Base-by-base conservation (phyloP, 352 stramenopile species). In the Phytophthora multivora region DNA sequence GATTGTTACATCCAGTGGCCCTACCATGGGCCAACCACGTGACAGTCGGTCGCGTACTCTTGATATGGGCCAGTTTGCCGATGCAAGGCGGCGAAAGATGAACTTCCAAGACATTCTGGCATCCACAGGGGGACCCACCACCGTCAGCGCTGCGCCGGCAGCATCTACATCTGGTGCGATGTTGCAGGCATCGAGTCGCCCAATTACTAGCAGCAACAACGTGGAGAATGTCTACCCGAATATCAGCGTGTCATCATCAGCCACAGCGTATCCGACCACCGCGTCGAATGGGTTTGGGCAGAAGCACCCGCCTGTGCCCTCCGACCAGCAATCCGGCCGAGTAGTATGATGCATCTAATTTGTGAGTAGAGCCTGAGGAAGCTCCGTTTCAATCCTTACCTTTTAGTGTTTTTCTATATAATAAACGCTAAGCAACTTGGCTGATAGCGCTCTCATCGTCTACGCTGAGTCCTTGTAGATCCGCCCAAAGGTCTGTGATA, bases 101-200 rank as follows among this genome's bases (percentile, higher is more conserved):
- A 96, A 89, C 45, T 96, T 96, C 30, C 85, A 94, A 55, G 87
- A 96, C 56, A 91, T 96, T 57, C 56, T 96, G 47, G 85, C 83
- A 49, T 92, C 83, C 21, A 77, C 73, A 18, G 58, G 63, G 5
- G 62, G 46, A n/a, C 41, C 51, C 3, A 50, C 51, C 3, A 50
- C 39, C 13, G 47, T 36, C 51, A 53, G 38, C 52, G 51, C 48
- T 10, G 51, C 23, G 12, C 49, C 52, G 56, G 48, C 52, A 39
- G 52, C 38, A 26, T 33, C 51, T 25, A 59, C 65, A 41, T 62
- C 58, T 16, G 30, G 28, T 54, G 16, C 43, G 13, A 36, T 72
- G 38, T 43, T 64, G 40, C 64, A 52, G 21, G 23, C 55, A 10
- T 71, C 39, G 16, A 58, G 43, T 51, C 49, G 48, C 50, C 40